Evolutionary conservation across 768 basidiomycete species (phyloP).

Genomic region (Kwoniella botswanensis): DNA sequence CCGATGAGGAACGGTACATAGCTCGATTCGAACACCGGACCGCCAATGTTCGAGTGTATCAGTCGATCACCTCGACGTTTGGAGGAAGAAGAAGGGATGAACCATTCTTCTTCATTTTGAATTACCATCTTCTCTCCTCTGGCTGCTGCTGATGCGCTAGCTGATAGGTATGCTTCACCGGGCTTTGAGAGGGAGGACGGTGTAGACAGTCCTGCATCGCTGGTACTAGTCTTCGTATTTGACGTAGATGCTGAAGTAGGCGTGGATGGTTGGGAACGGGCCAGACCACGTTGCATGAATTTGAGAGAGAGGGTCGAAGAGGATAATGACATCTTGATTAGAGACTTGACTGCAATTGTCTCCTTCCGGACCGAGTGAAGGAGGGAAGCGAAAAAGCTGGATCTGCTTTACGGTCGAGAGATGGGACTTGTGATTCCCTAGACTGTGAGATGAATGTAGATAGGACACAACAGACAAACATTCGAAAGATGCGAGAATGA

Average conservation of each 20-base stretch:
- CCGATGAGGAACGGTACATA: slow-evolving; percentile 30
- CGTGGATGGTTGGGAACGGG: slow-evolving; percentile 18
- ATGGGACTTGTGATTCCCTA: too few species aligned
- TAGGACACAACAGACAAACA: too few species aligned
- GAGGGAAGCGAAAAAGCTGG: not conserved
- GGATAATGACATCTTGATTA: slow-evolving; percentile 42
- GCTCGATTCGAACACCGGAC: slow-evolving; percentile 25
- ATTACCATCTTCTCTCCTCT: slow-evolving; percentile 6
- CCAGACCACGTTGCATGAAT: slow-evolving; percentile 52
- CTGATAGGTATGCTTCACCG: not conserved
- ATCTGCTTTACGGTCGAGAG: too few species aligned
- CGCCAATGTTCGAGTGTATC: not conserved
- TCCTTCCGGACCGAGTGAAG: not conserved
- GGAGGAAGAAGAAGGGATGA: slow-evolving; percentile 18
- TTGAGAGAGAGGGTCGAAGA: slow-evolving; percentile 50
- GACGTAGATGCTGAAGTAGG: slow-evolving; percentile 5
- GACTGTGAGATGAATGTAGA: too few species aligned
- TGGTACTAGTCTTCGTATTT: not conserved
- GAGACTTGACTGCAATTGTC: not conserved
- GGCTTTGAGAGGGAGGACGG: slow-evolving; percentile 2
- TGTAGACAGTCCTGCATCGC: slow-evolving; percentile 1
- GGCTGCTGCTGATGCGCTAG: not conserved
- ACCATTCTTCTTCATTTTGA: slow-evolving; percentile 30
- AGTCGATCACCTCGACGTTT: not conserved
- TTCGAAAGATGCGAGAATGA: too few species aligned